phyloP scores from a whole-genome alignment of 73 alveolate genomes.

The Stentor roeselii region DNA sequence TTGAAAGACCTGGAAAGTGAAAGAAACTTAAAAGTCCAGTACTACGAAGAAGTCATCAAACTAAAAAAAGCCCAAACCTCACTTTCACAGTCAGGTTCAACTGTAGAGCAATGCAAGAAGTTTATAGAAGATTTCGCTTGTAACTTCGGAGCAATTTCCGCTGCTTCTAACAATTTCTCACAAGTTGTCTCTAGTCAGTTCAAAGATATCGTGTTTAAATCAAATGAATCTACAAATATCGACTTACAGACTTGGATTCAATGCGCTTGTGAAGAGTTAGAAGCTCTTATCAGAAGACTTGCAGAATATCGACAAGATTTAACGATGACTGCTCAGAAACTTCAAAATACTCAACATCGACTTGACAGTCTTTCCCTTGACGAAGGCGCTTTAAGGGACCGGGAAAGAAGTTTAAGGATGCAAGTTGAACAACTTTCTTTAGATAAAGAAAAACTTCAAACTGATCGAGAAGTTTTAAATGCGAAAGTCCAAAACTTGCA shows the following conservation, averaged over 20 bases:
- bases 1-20: conserved; percentile 2
- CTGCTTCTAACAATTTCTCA: background rate
- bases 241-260: background rate
- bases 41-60: conserved; percentile 12
- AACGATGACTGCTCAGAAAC: background rate
- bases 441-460: background rate
- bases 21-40: background rate
- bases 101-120: background rate
- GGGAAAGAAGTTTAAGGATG: conserved; percentile 14
- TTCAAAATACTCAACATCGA: background rate
- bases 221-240: background rate
- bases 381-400: conserved; percentile 16
- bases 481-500: background rate
- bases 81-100: background rate
- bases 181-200: background rate
- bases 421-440: background rate
- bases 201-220: background rate
- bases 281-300: conserved; percentile 26
- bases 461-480: background rate
- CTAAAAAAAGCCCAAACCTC: background rate
- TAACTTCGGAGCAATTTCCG: conserved; percentile 22
- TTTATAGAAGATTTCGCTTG: background rate
- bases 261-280: background rate
- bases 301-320: background rate
- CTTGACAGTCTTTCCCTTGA: background rate